Conservation (phyloP, 257 asterid species). For the Scutellaria minor region DNA sequence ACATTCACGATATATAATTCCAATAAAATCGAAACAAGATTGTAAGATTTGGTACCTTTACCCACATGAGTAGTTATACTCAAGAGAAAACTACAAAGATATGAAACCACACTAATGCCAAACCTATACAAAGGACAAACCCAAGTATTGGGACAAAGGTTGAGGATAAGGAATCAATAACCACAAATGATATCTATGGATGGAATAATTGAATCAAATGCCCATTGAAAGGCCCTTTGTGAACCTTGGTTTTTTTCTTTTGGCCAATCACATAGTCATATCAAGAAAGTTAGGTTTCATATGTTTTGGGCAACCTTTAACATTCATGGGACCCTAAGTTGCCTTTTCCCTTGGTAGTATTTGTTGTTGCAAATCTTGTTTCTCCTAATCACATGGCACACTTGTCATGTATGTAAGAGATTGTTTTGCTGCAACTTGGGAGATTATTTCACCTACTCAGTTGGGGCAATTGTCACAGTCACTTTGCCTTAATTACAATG, state of each 20-base stretch:
- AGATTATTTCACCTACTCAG: constrained; percentile 7
- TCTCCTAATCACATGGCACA: neutral
- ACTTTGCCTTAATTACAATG: neutral
- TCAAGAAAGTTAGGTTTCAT: constrained; percentile 33
- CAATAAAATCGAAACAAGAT: neutral
- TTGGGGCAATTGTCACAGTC: constrained; percentile 10
- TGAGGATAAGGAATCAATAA: constrained; percentile 38
- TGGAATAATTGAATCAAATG: constrained; percentile 21
- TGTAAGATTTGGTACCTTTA: neutral
- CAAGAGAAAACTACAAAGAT: neutral
- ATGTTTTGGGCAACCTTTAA: constrained; percentile 24
- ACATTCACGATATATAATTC: too few relatives aligned
- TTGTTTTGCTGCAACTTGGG: constrained; percentile 17
- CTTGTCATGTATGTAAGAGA: constrained; percentile 22
- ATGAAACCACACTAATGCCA: neutral
- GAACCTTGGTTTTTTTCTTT: constrained; percentile 21
- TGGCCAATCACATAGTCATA: constrained; percentile 26
- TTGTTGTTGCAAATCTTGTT: neutral
- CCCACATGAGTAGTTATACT: neutral
- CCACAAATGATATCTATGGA: constrained; percentile 29
- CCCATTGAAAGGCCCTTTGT: neutral
- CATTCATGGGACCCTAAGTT: constrained; percentile 38
- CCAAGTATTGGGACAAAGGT: constrained; percentile 22
- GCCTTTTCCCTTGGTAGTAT: constrained; percentile 18
- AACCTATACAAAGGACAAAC: neutral